A percentile compares a stretch with the other conserved stretches of the same genome.
Conservation (phyloP, 169 alveolate species). For the Babesia gibsoni region DNA sequence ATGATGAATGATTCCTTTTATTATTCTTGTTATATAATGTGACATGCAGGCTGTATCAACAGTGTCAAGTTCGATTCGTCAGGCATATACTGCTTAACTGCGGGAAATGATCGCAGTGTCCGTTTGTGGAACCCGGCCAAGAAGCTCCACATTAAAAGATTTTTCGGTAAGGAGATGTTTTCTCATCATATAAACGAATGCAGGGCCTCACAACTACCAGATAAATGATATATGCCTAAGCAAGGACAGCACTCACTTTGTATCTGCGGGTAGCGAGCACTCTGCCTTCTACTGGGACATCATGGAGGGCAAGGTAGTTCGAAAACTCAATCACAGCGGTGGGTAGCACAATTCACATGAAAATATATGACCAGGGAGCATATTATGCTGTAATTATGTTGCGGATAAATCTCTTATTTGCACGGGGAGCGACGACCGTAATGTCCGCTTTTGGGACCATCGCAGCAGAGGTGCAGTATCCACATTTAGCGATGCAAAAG, state of each 20-base stretch:
- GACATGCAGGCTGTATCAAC: constrained; percentile 62
- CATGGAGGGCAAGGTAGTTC: constrained; percentile 66
- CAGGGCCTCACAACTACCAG: constrained; percentile 79
- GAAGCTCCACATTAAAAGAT: constrained; percentile 66
- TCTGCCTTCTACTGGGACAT: constrained; percentile 77
- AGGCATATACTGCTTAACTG: constrained; percentile 76
- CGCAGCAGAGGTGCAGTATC: constrained; percentile 65
- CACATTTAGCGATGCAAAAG: constrained; percentile 67
- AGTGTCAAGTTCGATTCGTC: constrained; percentile 66
- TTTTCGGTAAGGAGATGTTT: constrained; percentile 43
- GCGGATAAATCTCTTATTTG: constrained; percentile 47
- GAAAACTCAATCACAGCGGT: constrained; percentile 77
- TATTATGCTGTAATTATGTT: constrained; percentile 53
- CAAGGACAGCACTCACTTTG: constrained; percentile 73
- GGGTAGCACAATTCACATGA: neutral
- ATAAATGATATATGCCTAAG: constrained; percentile 68
- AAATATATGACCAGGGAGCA: constrained; percentile 20
- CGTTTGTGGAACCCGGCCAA: constrained; percentile 78
- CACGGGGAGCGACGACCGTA: constrained; percentile 76
- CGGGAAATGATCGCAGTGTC: constrained; percentile 74
- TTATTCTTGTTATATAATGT: no score
- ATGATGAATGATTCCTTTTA: no score
- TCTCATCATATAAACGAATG: neutral
- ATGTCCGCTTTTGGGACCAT: constrained; percentile 74
- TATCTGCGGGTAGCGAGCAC: constrained; percentile 78